Percentiles rank a stretch among this genome's conserved stretches.
Evolutionary conservation across 371 early-diverging fungal genomes (phyloP).

Genomic region (Phascolomyces articulosus): DNA sequence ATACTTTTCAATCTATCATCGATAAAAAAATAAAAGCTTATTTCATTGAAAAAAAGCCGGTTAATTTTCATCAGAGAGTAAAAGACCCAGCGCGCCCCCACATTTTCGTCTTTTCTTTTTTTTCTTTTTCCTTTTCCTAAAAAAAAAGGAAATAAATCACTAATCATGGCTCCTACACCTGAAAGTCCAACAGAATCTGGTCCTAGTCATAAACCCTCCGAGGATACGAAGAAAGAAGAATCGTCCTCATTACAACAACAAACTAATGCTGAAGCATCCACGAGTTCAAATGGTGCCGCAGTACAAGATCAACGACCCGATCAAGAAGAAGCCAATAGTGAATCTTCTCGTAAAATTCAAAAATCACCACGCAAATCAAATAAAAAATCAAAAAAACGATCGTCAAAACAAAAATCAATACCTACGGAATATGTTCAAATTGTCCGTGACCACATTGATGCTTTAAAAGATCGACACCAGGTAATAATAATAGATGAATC

Average conservation of each 20-base stretch:
- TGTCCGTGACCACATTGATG: slow-evolving; percentile 25
- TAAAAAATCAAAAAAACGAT: not conserved
- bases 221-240: not conserved
- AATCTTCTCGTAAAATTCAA: not conserved
- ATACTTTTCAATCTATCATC: no score
- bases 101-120: not conserved
- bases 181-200: not conserved
- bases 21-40: no score
- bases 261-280: not conserved
- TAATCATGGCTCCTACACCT: not conserved
- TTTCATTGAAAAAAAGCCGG: no score
- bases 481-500: slow-evolving; percentile 20
- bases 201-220: not conserved
- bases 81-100: no score
- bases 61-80: no score
- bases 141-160: not conserved
- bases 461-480: slow-evolving; percentile 23
- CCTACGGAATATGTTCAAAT: slow-evolving; percentile 19
- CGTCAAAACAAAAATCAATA: not conserved
- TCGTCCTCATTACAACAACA: not conserved
- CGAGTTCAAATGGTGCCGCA: not conserved
- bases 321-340: not conserved
- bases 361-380: not conserved
- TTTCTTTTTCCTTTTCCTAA: not conserved
- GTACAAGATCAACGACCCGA: slow-evolving; percentile 1